phyloP scores from a whole-genome alignment of 441 rosid species.

The Gossypium davidsonii region DNA sequence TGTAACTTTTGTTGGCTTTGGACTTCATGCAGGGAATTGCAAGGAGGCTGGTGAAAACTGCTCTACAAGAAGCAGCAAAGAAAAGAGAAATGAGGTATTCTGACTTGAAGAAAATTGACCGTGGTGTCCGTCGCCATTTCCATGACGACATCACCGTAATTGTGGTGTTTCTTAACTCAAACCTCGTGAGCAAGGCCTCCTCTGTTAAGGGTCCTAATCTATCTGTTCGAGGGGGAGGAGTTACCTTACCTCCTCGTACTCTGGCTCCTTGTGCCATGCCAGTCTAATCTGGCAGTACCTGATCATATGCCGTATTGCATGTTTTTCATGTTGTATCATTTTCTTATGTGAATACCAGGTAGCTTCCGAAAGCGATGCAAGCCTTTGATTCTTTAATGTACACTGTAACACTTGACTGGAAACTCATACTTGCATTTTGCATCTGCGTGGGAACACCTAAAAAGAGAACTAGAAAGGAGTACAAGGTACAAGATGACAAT shows the following conservation, averaged over 20 bases:
- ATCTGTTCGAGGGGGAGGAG: constrained; percentile 73
- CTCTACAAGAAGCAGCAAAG: constrained; percentile 63
- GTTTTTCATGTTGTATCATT: constrained; percentile 25
- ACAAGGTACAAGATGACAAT: constrained; percentile 22
- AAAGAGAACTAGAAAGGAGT: constrained; percentile 26
- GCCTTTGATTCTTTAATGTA: constrained; percentile 52
- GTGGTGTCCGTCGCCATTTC: constrained; percentile 90
- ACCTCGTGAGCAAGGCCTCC: constrained; percentile 45
- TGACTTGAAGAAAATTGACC: constrained; percentile 91
- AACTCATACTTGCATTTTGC: constrained; percentile 37
- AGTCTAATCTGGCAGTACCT: constrained; percentile 36
- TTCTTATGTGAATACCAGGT: constrained; percentile 44
- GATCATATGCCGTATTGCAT: constrained; percentile 17
- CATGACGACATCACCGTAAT: constrained; percentile 91
- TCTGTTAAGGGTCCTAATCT: constrained; percentile 34
- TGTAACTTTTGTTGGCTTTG: not conserved
- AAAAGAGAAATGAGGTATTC: constrained; percentile 94
- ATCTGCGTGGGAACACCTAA: constrained; percentile 12
- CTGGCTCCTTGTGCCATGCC: constrained; percentile 54
- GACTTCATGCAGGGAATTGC: constrained; percentile 71
- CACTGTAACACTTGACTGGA: constrained; percentile 42
- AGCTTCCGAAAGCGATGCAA: constrained; percentile 31
- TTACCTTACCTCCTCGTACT: constrained; percentile 43
- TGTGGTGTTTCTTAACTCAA: constrained; percentile 78
- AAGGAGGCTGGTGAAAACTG: constrained; percentile 83